These are phyloP conservation scores for Penicillium samsonianum DNA, from an alignment of 495 filamentous ascomycete genomes.

Conservation along the genomic window DNA sequence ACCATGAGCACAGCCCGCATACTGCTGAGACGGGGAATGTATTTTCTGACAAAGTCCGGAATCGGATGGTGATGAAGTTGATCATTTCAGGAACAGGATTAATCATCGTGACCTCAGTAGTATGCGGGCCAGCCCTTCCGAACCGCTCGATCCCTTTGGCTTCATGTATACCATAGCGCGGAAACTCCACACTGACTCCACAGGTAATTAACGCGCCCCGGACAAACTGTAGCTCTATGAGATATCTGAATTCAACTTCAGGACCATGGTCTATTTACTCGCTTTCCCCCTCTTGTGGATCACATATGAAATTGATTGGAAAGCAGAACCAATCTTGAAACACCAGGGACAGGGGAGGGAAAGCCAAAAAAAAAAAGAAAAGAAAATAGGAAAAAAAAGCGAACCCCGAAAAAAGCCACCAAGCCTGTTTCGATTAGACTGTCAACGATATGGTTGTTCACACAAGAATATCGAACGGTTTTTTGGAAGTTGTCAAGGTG, in stretches of 20 bases:
- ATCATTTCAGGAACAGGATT: conserved; percentile 16
- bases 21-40: background rate
- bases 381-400: conserved; percentile 2
- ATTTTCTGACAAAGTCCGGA: conserved; percentile 8
- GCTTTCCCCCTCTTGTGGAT: background rate
- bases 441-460: conserved; percentile 14
- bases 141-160: conserved; percentile 22
- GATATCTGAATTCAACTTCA: background rate
- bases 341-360: background rate
- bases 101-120: conserved; percentile 14
- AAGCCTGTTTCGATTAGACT: conserved; percentile 3
- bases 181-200: conserved; percentile 17
- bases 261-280: background rate
- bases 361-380: background rate
- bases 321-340: conserved; percentile 3
- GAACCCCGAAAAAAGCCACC: conserved; percentile 7
- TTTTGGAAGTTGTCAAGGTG: conserved; percentile 17
- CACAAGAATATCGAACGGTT: conserved; percentile 17
- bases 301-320: background rate
- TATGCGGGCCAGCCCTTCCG: conserved; percentile 23
- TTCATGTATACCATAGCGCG: conserved; percentile 23
- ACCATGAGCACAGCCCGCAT: conserved; percentile 25
- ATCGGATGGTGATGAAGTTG: conserved; percentile 4
- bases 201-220: background rate
- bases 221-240: conserved; percentile 1